Conservation (phyloP, 169 alveolate genomes). For the Eimeria praecox region DNA sequence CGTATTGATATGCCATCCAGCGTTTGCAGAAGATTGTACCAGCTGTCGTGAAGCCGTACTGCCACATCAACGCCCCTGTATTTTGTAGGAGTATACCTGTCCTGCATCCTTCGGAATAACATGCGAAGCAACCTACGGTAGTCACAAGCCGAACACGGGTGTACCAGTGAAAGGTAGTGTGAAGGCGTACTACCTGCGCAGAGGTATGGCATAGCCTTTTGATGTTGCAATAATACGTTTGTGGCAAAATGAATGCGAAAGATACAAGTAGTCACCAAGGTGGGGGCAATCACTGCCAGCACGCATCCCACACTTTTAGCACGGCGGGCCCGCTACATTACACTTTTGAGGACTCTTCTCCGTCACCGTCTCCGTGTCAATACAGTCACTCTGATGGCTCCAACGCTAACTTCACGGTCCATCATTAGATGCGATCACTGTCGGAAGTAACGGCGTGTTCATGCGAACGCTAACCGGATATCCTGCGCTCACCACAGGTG, state of each 20-base stretch:
- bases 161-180: not conserved
- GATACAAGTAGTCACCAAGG: not conserved
- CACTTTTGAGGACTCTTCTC: not conserved
- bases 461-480: not conserved
- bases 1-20: not conserved
- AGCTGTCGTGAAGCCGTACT: not conserved
- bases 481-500: not conserved
- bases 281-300: not conserved
- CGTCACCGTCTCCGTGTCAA: not conserved
- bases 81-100: not conserved
- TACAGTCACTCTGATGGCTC: not conserved
- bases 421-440: not conserved
- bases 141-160: not conserved
- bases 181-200: not conserved
- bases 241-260: not conserved
- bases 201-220: not conserved
- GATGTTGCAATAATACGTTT: not conserved
- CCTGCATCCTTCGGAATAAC: not conserved
- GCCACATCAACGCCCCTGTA: not conserved
- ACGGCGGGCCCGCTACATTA: not conserved
- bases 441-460: not conserved
- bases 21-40: not conserved
- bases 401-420: not conserved
- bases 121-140: not conserved
- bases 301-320: not conserved